These are phyloP conservation scores for Cercospora canescens DNA, from an alignment of 2,329 filamentous ascomycete genomes.

Conservation along the genomic window DNA sequence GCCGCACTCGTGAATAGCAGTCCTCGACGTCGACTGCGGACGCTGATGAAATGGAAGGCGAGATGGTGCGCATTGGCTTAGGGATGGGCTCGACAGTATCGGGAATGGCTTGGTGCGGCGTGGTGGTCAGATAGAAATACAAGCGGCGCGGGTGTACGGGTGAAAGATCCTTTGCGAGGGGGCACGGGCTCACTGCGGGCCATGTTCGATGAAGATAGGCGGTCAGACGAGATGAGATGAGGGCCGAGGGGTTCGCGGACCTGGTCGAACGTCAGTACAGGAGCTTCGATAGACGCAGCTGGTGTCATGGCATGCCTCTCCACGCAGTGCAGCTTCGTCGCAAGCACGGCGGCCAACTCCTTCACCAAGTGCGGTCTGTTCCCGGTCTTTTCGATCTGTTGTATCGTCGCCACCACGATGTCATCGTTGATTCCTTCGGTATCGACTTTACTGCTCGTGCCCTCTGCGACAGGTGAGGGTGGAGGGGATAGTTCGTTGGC, in stretches of 20 bases:
- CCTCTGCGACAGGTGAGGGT: slow-evolving; percentile 64
- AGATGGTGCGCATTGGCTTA: slow-evolving; percentile 63
- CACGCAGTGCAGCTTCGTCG: slow-evolving; percentile 75
- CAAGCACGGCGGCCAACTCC: slow-evolving; percentile 80
- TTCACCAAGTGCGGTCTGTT: slow-evolving; percentile 95
- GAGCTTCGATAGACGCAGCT: neutral
- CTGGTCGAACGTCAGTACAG: slow-evolving; percentile 48
- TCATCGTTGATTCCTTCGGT: slow-evolving; percentile 87
- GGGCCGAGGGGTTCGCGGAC: slow-evolving; percentile 91
- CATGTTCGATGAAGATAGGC: slow-evolving; percentile 84
- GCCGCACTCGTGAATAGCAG: slow-evolving; percentile 56
- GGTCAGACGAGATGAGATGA: slow-evolving; percentile 89
- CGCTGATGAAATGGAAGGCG: slow-evolving; percentile 79
- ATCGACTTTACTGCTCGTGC: slow-evolving; percentile 61
- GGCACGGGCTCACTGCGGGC: slow-evolving; percentile 78
- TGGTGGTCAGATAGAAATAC: slow-evolving; percentile 95
- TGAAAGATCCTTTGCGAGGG: slow-evolving; percentile 89
- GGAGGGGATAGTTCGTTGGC: slow-evolving; percentile 73
- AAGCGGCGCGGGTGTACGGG: slow-evolving; percentile 90
- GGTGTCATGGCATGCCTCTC: slow-evolving; percentile 73
- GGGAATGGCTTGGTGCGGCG: slow-evolving; percentile 77
- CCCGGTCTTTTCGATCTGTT: slow-evolving; percentile 82
- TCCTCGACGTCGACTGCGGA: slow-evolving; percentile 72
- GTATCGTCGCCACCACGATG: slow-evolving; percentile 87
- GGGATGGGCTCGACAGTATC: slow-evolving; percentile 47